phyloP scores from a whole-genome alignment of 495 filamentous ascomycete species.

The Podospora conica region DNA sequence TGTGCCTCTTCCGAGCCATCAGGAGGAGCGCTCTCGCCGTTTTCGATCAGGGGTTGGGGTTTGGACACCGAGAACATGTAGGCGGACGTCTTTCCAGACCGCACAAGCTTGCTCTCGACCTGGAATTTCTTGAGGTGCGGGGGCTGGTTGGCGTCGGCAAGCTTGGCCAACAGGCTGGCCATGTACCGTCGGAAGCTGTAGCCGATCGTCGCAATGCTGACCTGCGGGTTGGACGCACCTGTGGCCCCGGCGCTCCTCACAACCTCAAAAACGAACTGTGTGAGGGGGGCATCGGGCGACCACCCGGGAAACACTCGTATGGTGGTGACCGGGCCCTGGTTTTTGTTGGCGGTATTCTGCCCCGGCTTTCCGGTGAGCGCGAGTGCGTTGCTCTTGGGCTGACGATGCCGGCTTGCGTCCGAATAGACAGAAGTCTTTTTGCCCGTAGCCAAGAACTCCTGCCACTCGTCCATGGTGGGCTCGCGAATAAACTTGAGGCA shows the following conservation, averaged over 20 bases:
- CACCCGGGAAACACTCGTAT: constrained; percentile 32
- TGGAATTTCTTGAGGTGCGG: constrained; percentile 39
- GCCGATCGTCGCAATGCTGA: constrained; percentile 38
- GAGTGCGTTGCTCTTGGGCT: constrained; percentile 29
- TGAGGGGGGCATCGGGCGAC: constrained; percentile 40
- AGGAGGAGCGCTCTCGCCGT: constrained; percentile 5
- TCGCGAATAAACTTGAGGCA: constrained; percentile 72
- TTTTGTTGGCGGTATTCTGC: constrained; percentile 5
- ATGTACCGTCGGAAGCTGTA: constrained; percentile 40
- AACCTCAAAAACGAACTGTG: constrained; percentile 39
- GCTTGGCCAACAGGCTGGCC: constrained; percentile 32
- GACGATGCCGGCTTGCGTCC: constrained; percentile 22
- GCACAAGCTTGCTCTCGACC: constrained; percentile 35
- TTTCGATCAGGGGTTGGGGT: not conserved
- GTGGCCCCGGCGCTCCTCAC: constrained; percentile 34
- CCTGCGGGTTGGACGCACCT: constrained; percentile 39
- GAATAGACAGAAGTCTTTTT: constrained; percentile 34
- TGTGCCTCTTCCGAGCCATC: not conserved
- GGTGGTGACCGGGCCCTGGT: constrained; percentile 14
- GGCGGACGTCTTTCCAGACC: constrained; percentile 39
- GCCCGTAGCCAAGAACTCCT: constrained; percentile 43
- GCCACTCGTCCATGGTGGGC: constrained; percentile 59
- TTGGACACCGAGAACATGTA: constrained; percentile 37
- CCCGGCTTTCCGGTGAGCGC: constrained; percentile 20
- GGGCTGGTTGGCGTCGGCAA: constrained; percentile 40